Conservation (phyloP, 2,329 filamentous ascomycete species). For the Eutypella sp. region DNA sequence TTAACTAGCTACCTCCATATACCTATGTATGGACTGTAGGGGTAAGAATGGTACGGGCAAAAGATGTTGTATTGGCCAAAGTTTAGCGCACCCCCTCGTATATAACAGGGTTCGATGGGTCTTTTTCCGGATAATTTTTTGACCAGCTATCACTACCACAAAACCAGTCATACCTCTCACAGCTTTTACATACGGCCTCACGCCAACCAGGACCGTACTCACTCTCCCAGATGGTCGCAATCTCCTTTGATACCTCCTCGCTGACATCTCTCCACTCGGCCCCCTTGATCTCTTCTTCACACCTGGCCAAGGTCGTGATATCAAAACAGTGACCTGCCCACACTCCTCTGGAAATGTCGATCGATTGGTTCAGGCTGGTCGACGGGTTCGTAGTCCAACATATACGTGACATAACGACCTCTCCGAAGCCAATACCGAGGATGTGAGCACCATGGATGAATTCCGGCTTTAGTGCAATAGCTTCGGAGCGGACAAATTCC, state of each 20-base stretch:
- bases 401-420: slow-evolving; percentile 23
- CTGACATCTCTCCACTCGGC: slow-evolving; percentile 23
- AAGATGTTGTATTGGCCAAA: too few relatives aligned
- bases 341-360: slow-evolving; percentile 15
- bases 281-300: slow-evolving; percentile 6
- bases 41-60: too few relatives aligned
- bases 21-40: too few relatives aligned
- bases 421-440: slow-evolving; percentile 20
- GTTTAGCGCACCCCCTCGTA: too few relatives aligned
- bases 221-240: slow-evolving; percentile 6
- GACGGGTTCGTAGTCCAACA: slow-evolving; percentile 18
- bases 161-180: too few relatives aligned
- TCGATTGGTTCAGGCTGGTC: slow-evolving; percentile 1
- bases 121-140: too few relatives aligned
- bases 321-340: slow-evolving; percentile 28
- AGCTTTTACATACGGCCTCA: too few relatives aligned
- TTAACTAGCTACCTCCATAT: too few relatives aligned
- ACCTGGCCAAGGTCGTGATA: slow-evolving; percentile 18
- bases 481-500: slow-evolving; percentile 25
- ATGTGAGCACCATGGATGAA: slow-evolving; percentile 25
- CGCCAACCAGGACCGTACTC: too few relatives aligned
- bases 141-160: too few relatives aligned
- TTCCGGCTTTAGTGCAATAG: slow-evolving; percentile 20
- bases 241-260: slow-evolving; percentile 17
- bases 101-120: too few relatives aligned